phyloP scores from a whole-genome alignment of 1,284 basidiomycete species.

The Ceratobasidium sp. region DNA sequence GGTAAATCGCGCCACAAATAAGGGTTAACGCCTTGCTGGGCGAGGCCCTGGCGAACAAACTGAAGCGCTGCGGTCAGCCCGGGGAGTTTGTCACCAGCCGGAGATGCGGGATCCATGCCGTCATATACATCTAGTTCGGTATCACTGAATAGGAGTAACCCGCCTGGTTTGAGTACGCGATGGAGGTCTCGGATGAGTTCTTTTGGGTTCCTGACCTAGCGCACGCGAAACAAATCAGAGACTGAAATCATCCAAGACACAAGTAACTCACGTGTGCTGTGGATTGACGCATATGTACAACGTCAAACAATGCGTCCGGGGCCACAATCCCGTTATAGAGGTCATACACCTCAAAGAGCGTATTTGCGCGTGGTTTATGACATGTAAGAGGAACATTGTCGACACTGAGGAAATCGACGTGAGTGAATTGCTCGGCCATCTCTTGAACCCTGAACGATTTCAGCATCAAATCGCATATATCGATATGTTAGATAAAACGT shows the following conservation, averaged over 20 bases:
- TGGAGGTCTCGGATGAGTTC: constrained; percentile 2
- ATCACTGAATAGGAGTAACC: constrained; percentile 2
- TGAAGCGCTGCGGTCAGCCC: neutral
- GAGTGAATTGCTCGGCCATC: neutral
- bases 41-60: neutral
- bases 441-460: constrained; percentile 1
- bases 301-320: neutral
- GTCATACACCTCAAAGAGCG: neutral
- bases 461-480: neutral
- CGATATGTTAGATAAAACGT: neutral
- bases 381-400: neutral
- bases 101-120: neutral
- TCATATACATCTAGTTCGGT: constrained; percentile 11
- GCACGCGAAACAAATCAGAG: neutral
- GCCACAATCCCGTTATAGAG: neutral
- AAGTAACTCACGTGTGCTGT: neutral
- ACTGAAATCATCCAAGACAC: neutral
- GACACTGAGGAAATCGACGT: neutral
- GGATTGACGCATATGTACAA: neutral
- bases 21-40: neutral
- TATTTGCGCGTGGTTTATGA: constrained; percentile 15
- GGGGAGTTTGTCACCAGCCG: neutral
- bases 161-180: constrained; percentile 12
- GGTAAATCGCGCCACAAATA: constrained; percentile 9
- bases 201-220: neutral